phyloP scores from a whole-genome alignment of 1,284 basidiomycete genomes.

The Apiotrichum gamsii region DNA sequence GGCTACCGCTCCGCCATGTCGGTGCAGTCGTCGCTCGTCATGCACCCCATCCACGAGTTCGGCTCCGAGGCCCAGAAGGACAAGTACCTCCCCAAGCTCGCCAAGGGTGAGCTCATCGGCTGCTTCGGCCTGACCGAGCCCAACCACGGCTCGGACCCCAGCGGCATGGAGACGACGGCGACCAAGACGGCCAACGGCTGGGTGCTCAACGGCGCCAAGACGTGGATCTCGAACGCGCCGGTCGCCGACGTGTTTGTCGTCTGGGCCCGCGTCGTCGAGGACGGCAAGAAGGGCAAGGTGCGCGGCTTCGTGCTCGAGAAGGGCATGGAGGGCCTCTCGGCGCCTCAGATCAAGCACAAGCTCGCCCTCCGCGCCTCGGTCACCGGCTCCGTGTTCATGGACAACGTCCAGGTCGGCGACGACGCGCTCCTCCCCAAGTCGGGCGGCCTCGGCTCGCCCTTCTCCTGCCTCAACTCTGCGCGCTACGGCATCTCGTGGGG shows the following conservation, averaged over 20 bases:
- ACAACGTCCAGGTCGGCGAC: slow-evolving; percentile 65
- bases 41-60: slow-evolving; percentile 91
- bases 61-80: slow-evolving; percentile 86
- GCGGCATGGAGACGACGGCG: slow-evolving; percentile 88
- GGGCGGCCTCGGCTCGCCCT: slow-evolving; percentile 71
- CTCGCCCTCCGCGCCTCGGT: slow-evolving; percentile 79
- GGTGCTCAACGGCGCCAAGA: slow-evolving; percentile 83
- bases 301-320: slow-evolving; percentile 72
- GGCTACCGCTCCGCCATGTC: slow-evolving; percentile 92
- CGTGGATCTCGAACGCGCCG: slow-evolving; percentile 91
- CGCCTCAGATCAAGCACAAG: slow-evolving; percentile 89
- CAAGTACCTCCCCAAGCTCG: slow-evolving; percentile 68
- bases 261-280: slow-evolving; percentile 60
- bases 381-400: slow-evolving; percentile 91
- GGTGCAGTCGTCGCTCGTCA: slow-evolving; percentile 92
- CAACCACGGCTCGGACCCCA: slow-evolving; percentile 91
- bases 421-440: slow-evolving; percentile 69
- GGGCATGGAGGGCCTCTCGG: slow-evolving; percentile 57
- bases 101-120: slow-evolving; percentile 83
- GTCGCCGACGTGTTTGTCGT: slow-evolving; percentile 79
- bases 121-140: slow-evolving; percentile 96
- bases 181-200: slow-evolving; percentile 78
- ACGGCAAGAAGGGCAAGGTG: slow-evolving; percentile 60
- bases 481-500: slow-evolving; percentile 90
- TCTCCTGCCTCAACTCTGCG: slow-evolving; percentile 85